Evolutionary conservation across 2,329 filamentous ascomycete genomes (phyloP), one percentile per base, ranked within the genome.

Genomic region (Dothideomycetidae sp.): DNA sequence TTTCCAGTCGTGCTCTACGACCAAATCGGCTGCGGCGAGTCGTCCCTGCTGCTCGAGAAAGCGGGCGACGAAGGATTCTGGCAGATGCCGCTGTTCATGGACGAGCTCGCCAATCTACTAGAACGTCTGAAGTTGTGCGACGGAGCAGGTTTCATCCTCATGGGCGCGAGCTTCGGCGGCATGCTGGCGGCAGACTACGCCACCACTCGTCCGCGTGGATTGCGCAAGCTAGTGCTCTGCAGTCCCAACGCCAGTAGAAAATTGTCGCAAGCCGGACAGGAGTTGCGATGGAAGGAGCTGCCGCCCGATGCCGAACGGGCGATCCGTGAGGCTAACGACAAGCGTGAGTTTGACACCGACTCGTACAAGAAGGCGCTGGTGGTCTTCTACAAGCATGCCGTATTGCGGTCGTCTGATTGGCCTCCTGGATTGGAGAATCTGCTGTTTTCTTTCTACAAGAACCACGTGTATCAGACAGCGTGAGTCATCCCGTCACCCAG

Each of bases 81-180:
- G 66, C 58, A 54, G 0, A 44, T 58, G 0, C 52, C 62, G 2
- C 53, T 72, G 1, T 72, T 70, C 53, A 52, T 61, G 14, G 49
- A 48, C 10, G 67, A 72, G 46, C 56, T 72, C 1, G 56, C 67
- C 18, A 70, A 69, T 40, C 53, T 72, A 1, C 41, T 68, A 4
- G 23, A 44, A 1, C 50, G 59, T 30, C 53, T 71, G 0, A 53
- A 52, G 0, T 55, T 72, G 16, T n/a, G n/a, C n/a, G n/a, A n/a
- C n/a, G n/a, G n/a, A n/a, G 46, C 48, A 13, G 36, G 50, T 1
- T 65, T 64, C 40, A 56, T 66, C 42, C 38, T 71, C 0, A 53
- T 63, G 1, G 68, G 68, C 1, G 64, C 71, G 23, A 64, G 58
- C 14, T 72, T 68, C 67, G 67, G 69, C 11, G 69, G 63, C 0